Evolutionary conservation across 2,329 filamentous ascomycete species (phyloP), one percentile per base, ranked within the genome.

Genomic region (Cladobotryum protrusum): DNA sequence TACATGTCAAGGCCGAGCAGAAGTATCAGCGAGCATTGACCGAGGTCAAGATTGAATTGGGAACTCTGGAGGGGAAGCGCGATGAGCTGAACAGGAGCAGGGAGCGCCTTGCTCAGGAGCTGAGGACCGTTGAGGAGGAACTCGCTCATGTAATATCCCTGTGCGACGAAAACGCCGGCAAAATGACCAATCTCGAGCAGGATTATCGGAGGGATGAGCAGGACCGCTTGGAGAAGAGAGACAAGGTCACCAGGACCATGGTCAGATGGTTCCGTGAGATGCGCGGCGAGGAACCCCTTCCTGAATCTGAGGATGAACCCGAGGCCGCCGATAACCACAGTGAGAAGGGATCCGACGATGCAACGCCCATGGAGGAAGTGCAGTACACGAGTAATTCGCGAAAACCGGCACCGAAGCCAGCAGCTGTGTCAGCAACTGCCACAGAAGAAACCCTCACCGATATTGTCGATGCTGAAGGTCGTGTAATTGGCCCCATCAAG

Each of bases 381-480:
- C 59, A 39, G 55, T 54, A 39, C 41, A 52, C 7, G 46, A 42
- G 12, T 45, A 61, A 19, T 48, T 29, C 15, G 39, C 34, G 24
- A 20, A 29, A 43, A 19, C 19, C 29, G 13, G 34, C 35, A 19
- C 7, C 29, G 17, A 37, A 45, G 29, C 29, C 29, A 20, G 6
- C 15, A 6, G 40, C 19, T 18, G 36, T 50, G 3, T 36, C 32
- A 13, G n/a, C 52, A 7, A 36, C 54, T 5, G 34, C 51, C 8
- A 29, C 35, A 11, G n/a, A 13, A 3, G 54, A 59, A 20, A 49
- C 41, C 13, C 57, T 69, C 1, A 65, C 69, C 5, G 56, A 71
- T 35, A 63, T 76, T 2, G 54, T 66, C 17, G 67, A 70, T 50
- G 59, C 64, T 0, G 63, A 68, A 3, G 71, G 69, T n/a, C 60